phyloP scores from a whole-genome alignment of 345 rosid species.

The Xanthoceras sorbifolium region DNA sequence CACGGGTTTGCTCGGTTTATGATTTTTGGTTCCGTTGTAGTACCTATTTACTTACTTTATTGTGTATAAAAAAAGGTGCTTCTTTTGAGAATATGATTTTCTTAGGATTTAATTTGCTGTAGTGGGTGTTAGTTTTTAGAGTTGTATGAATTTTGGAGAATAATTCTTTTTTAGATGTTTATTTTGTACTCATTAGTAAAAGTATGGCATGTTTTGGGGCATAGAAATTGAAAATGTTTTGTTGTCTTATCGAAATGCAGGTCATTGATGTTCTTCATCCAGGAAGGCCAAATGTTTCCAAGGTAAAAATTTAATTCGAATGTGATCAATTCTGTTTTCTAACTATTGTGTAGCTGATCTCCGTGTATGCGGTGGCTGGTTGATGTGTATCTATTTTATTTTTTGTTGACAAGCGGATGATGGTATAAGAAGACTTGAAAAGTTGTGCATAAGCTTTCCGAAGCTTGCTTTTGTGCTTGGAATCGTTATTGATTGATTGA shows the following conservation, averaged over 20 bases:
- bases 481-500: neutral
- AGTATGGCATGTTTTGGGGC: neutral
- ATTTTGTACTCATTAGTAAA: neutral
- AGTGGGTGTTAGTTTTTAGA: neutral
- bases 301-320: conserved; percentile 43
- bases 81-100: neutral
- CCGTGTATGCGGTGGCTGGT: too few relatives aligned
- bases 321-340: neutral
- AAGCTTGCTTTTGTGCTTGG: neutral
- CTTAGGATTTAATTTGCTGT: neutral
- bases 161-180: neutral
- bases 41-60: neutral
- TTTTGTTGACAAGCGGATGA: too few relatives aligned
- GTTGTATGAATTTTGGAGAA: neutral
- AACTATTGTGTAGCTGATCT: neutral
- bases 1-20: neutral
- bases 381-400: too few relatives aligned
- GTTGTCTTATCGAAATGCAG: conserved; percentile 38
- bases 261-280: conserved; percentile 97
- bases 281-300: conserved; percentile 89
- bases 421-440: neutral
- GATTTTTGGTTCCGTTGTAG: neutral
- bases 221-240: too few relatives aligned
- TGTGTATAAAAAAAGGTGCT: neutral
- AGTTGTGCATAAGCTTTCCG: neutral